Evolutionary conservation across 352 stramenopile species (phyloP).

Genomic region (Phytopythium chamaehyphon): DNA sequence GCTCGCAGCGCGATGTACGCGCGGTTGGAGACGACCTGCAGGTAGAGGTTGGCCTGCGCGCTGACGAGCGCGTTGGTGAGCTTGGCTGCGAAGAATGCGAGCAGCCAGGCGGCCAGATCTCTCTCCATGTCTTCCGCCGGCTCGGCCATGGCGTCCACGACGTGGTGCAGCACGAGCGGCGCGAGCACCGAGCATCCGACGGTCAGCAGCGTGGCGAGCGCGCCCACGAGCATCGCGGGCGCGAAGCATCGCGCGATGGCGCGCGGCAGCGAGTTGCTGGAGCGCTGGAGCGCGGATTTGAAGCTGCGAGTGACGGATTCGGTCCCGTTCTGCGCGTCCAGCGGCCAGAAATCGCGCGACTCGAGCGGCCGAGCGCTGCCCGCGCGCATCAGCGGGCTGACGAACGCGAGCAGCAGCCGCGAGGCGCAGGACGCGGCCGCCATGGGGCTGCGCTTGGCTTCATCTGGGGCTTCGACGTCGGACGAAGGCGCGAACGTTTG

Average conservation of each 20-base stretch:
- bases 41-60: constrained; percentile 17
- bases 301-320: constrained; percentile 19
- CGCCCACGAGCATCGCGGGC: constrained; percentile 33
- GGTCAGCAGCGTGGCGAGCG: constrained; percentile 22
- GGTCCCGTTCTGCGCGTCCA: constrained; percentile 23
- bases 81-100: constrained; percentile 32
- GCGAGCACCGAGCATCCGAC: constrained; percentile 30
- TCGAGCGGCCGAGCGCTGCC: constrained; percentile 47
- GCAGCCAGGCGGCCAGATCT: constrained; percentile 25
- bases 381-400: constrained; percentile 26
- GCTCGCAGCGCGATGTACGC: constrained; percentile 33
- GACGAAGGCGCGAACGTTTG: too few species aligned
- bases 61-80: constrained; percentile 25
- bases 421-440: neutral
- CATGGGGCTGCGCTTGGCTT: too few species aligned
- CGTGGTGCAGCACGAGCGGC: constrained; percentile 39
- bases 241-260: constrained; percentile 22
- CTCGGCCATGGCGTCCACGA: constrained; percentile 26
- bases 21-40: constrained; percentile 26
- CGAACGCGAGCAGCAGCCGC: constrained; percentile 37
- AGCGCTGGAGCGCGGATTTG: constrained; percentile 11
- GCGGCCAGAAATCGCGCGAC: constrained; percentile 37
- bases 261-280: constrained; percentile 19
- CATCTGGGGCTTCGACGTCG: too few species aligned
- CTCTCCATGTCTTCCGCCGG: constrained; percentile 18